Evolutionary conservation across 208 protist species (phyloP), one percentile per base, ranked within the genome.

Genomic region (Leishmania mexicana): DNA sequence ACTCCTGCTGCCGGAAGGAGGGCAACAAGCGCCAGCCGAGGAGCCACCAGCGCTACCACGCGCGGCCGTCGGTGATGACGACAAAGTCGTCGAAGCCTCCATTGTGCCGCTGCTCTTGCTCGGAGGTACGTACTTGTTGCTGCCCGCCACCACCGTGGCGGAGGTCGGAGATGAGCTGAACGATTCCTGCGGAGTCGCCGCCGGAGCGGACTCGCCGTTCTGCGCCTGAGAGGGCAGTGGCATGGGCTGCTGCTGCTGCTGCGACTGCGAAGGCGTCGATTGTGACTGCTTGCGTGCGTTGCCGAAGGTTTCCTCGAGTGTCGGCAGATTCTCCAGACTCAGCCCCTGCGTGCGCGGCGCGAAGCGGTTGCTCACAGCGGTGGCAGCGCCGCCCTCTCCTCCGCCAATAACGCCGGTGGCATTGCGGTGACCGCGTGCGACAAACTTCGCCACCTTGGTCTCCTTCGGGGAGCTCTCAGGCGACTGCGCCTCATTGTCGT

Each of bases 341-440:
- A 90, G 13, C 35, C 78, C 76, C 57, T 86, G 80, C 49, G 71
- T 57, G 35, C 71, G 71, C 45, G 62, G 70, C 4, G 40, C 76
- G 28, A 57, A 28, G 49, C 70, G 76, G 60, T 35, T 42, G 31
- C 42, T 45, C 49, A 47, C 40, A n/a, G 53, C n/a, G 31, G 74
- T 54, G 76, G 70, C 74, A 17, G 76, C 49, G 79, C 53, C 31
- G 80, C 73, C 19, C 49, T 49, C 75, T 45, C 67, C 79, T 31
- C 67, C 68, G 35, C 64, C 68, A 67, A 96, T 65, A 57, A 81
- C 75, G 38, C 92, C 92, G 7, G 92, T 96, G 28, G 92, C 90
- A 38, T 85, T 89, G 68, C 74, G 81, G 75, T 94, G 87, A 8
- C 92, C 92, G 49, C 92, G 92, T 3, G 93, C 93, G 10, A 96